Conservation (phyloP, 2,329 filamentous ascomycete species). For the Trichoderma simmonsii region DNA sequence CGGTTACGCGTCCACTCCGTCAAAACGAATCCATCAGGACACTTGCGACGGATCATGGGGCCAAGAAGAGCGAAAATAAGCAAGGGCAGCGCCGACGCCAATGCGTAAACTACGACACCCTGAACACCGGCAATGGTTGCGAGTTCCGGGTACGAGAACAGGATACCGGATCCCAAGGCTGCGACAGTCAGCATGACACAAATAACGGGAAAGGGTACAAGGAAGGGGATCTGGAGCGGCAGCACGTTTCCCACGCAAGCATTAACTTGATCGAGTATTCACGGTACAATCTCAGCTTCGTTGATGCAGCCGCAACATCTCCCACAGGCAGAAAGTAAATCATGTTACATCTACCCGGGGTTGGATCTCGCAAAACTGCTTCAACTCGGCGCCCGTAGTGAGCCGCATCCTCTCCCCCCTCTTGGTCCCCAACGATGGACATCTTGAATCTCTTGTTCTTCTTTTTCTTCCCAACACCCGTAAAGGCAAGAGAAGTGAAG, state of each 20-base stretch:
- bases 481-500: background rate
- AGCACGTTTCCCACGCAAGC: slow-evolving; percentile 98
- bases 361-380: slow-evolving; percentile 49
- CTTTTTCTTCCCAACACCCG: background rate
- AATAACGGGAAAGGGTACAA: slow-evolving; percentile 24
- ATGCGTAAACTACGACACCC: slow-evolving; percentile 71
- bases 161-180: slow-evolving; percentile 80
- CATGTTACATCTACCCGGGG: slow-evolving; percentile 30
- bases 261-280: slow-evolving; percentile 98
- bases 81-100: slow-evolving; percentile 69
- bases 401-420: slow-evolving; percentile 53
- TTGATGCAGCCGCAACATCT: slow-evolving; percentile 44
- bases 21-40: slow-evolving; percentile 78
- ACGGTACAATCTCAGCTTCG: slow-evolving; percentile 95
- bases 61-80: slow-evolving; percentile 72
- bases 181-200: slow-evolving; percentile 41
- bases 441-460: background rate
- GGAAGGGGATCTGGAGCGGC: slow-evolving; percentile 61
- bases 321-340: slow-evolving; percentile 25
- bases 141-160: slow-evolving; percentile 79
- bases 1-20: slow-evolving; percentile 82
- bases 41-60: slow-evolving; percentile 74
- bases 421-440: slow-evolving; percentile 6
- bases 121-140: slow-evolving; percentile 77
- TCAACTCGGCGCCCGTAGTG: slow-evolving; percentile 82